Percentiles rank a stretch among this genome's conserved stretches.
phyloP scores from a whole-genome alignment of 768 basidiomycete species.

The Tricholoma bakamatsutake region DNA sequence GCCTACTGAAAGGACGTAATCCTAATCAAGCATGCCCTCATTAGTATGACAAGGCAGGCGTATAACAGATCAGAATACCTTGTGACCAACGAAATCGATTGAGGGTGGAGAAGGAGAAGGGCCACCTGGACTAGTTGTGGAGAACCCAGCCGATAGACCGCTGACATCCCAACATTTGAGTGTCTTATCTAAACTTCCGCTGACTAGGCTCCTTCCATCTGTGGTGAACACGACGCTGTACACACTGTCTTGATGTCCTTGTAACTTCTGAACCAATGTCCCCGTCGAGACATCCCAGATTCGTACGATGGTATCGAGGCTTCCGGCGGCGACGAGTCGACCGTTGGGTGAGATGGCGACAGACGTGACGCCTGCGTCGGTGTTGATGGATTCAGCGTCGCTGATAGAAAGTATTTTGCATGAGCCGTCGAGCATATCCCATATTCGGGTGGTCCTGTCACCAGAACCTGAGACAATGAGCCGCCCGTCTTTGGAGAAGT shows the following conservation, averaged over 20 bases:
- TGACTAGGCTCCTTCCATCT: constrained; percentile 85
- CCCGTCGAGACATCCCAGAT: constrained; percentile 77
- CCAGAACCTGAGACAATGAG: constrained; percentile 89
- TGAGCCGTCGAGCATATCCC: constrained; percentile 36
- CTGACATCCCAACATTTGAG: constrained; percentile 85
- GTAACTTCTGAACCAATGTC: constrained; percentile 58
- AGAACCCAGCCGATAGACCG: constrained; percentile 43
- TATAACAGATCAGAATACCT: constrained; percentile 49
- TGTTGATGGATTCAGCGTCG: constrained; percentile 42
- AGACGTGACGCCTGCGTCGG: constrained; percentile 64
- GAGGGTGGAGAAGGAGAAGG: constrained; percentile 41
- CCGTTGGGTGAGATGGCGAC: constrained; percentile 78
- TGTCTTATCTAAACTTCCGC: constrained; percentile 87
- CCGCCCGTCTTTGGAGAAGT: constrained; percentile 80
- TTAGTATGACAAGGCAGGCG: constrained; percentile 18
- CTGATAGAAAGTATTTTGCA: constrained; percentile 42
- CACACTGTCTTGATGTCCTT: constrained; percentile 79
- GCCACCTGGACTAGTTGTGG: constrained; percentile 43
- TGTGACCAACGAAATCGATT: constrained; percentile 87
- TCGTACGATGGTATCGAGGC: constrained; percentile 69
- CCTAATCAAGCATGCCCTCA: constrained; percentile 30
- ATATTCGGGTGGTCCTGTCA: constrained; percentile 46
- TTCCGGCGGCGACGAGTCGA: constrained; percentile 56
- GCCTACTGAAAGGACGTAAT: constrained; percentile 48
- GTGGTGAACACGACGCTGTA: constrained; percentile 91